Evolutionary conservation across 176 grass and related monocot genomes (phyloP).

Genomic region (Aegilops umbellulata): DNA sequence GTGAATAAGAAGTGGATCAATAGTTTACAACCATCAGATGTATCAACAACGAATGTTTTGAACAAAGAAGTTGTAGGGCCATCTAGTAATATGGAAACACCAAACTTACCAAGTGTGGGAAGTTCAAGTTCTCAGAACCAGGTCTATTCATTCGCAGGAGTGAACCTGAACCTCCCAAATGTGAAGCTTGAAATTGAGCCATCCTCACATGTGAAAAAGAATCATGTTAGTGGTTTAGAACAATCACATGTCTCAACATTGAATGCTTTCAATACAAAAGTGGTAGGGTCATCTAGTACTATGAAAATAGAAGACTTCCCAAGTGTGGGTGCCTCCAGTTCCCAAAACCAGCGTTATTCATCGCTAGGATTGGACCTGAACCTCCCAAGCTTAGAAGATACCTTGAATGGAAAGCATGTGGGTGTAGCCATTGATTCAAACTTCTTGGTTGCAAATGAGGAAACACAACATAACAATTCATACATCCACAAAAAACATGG

Average conservation of each 20-base stretch:
- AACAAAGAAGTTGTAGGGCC: constrained; percentile 36
- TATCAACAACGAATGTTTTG: constrained; percentile 12
- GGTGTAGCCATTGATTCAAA: constrained; percentile 36
- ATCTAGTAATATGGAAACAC: constrained; percentile 14
- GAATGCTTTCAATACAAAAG: constrained; percentile 37
- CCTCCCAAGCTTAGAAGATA: constrained; percentile 27
- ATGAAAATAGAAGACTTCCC: constrained; percentile 32
- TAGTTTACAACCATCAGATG: constrained; percentile 21
- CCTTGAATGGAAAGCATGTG: constrained; percentile 13
- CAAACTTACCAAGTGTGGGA: constrained; percentile 22
- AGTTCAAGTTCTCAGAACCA: constrained; percentile 15
- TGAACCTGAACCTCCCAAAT: constrained; percentile 37
- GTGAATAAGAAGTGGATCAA: constrained; percentile 29
- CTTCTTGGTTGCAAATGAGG: constrained; percentile 19
- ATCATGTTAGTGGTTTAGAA: constrained; percentile 27
- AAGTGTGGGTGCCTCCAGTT: constrained; percentile 20
- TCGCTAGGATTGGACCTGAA: constrained; percentile 36
- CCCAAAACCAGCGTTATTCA: constrained; percentile 19
- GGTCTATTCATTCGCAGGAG: constrained; percentile 9
- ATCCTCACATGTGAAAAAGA: constrained; percentile 22
- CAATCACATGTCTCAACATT: not conserved
- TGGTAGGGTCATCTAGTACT: constrained; percentile 24
- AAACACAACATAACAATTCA: constrained; percentile 23
- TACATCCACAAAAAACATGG: constrained; percentile 41
- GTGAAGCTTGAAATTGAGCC: constrained; percentile 20